Evolutionary conservation across 2,329 filamentous ascomycete genomes (phyloP), one percentile per base, ranked within the genome.

Genomic region (Drechmeria coniospora): DNA sequence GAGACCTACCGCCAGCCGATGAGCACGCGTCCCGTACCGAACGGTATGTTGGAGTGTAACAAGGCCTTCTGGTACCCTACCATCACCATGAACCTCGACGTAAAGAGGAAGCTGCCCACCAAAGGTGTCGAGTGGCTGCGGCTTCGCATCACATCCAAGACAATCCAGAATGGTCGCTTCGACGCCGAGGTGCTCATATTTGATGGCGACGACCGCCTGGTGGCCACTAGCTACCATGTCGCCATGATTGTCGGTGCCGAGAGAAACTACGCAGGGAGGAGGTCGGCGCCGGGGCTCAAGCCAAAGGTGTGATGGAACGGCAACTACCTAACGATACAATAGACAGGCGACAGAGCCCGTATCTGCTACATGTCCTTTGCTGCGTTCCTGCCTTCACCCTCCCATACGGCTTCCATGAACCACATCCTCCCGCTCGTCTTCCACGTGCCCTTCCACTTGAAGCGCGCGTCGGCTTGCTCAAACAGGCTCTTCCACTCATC

Each of bases 51-150:
- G 19, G 32, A 39, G 1, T 29, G 34, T 19, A 38, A 50, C 25
- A 44, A 48, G 7, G 39, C 47, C 5, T 72, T 70, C 39, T 84
- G 79, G 80, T 83, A 81, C 46, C 79, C 79, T 0, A 92, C 81
- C 0, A 50, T 92, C 2, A 56, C 74, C 12, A 52, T 90, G 45
- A 83, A 80, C 45, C 42, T 92, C 14, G 81, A 92, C 36, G 57
- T 84, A 21, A 90, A 87, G 57, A 80, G 77, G 46, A 49, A 62
- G 6, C 47, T 92, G 24, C 79, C 79, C 0, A 52, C 56, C 4
- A 66, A 68, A 23, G 80, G 81, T 0, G 69, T 71, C 1, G 73
- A 81, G 46, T 90, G 78, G 74, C 45, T 92, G 29, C 75, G 75
- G 40, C 58, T 74, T 22, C 61, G 79, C 18, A 61, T 75, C 9